A percentile compares a stretch with the other conserved stretches of the same genome.
These are phyloP conservation scores for Puccinia triticina DNA, from an alignment of 1,284 basidiomycete genomes.

Conservation along the genomic window DNA sequence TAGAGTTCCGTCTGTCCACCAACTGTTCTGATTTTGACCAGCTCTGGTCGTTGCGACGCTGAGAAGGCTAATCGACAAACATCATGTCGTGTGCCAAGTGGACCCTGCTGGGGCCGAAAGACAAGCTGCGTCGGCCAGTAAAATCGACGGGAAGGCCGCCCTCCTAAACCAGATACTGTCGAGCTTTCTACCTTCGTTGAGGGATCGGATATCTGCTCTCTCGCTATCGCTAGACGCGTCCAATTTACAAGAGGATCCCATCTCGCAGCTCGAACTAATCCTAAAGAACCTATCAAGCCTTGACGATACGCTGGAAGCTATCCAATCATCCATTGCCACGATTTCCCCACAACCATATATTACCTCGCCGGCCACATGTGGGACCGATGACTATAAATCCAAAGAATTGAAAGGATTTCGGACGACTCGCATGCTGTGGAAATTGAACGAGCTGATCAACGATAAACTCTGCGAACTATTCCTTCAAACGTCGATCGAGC, in stretches of 20 bases:
- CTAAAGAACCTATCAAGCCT: not conserved
- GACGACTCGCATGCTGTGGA: not conserved
- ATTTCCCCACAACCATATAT: not conserved
- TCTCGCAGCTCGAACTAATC: not conserved
- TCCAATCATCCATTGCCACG: not conserved
- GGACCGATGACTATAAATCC: not conserved
- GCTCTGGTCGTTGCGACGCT: not conserved
- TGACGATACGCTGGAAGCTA: not conserved
- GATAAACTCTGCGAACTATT: not conserved
- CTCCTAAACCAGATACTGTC: not conserved
- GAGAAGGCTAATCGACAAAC: not conserved
- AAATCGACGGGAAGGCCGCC: not conserved
- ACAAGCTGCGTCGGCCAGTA: not conserved
- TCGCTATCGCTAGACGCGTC: not conserved
- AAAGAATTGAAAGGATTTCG: not conserved
- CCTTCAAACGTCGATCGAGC: not conserved
- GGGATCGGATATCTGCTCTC: not conserved
- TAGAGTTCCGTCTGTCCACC: no score
- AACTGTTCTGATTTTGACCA: not conserved
- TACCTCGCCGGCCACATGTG: not conserved
- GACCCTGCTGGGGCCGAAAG: not conserved
- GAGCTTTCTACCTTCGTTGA: not conserved
- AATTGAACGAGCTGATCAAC: not conserved
- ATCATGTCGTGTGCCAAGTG: not conserved
- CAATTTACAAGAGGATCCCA: not conserved